These are phyloP conservation scores for Gossypium rotundifolium DNA, from an alignment of 345 rosid species.

Conservation along the genomic window DNA sequence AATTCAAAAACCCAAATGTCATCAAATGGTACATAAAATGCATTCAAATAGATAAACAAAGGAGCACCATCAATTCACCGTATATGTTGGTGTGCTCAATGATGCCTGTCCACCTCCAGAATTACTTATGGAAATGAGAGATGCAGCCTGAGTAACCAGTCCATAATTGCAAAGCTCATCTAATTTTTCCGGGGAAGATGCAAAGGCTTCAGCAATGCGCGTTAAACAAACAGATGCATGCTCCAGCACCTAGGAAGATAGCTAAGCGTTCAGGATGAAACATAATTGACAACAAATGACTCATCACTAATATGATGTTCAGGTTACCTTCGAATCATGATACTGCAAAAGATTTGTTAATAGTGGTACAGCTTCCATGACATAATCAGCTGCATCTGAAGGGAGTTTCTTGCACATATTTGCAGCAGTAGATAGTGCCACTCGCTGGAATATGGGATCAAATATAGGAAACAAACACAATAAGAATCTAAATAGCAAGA, in stretches of 20 bases:
- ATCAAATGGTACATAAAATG: conserved; percentile 19
- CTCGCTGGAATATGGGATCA: conserved; percentile 49
- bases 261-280: conserved; percentile 9
- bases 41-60: conserved; percentile 1
- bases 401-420: conserved; percentile 99
- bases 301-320: background rate
- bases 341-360: conserved; percentile 95
- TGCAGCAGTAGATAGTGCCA: conserved; percentile 97
- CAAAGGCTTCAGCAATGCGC: conserved; percentile 96
- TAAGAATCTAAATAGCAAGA: background rate
- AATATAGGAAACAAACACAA: background rate
- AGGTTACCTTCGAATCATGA: conserved; percentile 81
- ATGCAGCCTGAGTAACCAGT: conserved; percentile 87
- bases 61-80: conserved; percentile 39
- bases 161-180: conserved; percentile 97
- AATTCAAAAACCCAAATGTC: conserved; percentile 20
- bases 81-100: conserved; percentile 81
- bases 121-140: conserved; percentile 85
- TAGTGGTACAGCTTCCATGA: conserved; percentile 99
- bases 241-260: conserved; percentile 71
- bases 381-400: conserved; percentile 98
- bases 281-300: background rate
- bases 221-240: conserved; percentile 97
- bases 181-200: conserved; percentile 77
- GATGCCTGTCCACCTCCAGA: conserved; percentile 96